Evolutionary conservation across 2,329 filamentous ascomycete genomes (phyloP).

Genomic region (Neobulgaria alba): DNA sequence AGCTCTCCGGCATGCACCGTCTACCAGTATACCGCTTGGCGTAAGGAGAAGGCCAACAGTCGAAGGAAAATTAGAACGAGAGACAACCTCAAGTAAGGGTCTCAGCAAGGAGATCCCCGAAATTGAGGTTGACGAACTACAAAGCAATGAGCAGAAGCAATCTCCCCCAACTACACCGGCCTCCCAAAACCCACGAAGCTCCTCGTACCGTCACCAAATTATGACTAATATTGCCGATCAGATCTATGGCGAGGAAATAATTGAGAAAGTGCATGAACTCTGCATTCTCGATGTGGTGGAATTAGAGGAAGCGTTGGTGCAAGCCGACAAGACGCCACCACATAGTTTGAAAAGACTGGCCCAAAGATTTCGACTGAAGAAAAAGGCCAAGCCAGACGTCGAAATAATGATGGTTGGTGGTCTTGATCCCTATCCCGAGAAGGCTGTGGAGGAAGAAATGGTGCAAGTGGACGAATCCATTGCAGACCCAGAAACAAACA

Average conservation of each 20-base stretch:
- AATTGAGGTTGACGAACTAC: background rate
- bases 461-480: background rate
- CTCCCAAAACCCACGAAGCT: background rate
- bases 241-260: constrained; percentile 1
- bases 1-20: constrained; percentile 2
- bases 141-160: background rate
- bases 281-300: constrained; percentile 10
- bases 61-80: constrained; percentile 7
- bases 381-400: background rate
- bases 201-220: constrained; percentile 1
- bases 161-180: background rate
- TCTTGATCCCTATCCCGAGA: background rate
- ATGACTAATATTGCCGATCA: constrained; percentile 1
- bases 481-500: background rate
- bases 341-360: background rate
- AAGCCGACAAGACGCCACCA: constrained; percentile 16
- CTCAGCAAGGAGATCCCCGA: background rate
- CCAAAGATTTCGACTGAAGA: constrained; percentile 2
- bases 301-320: constrained; percentile 18
- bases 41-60: constrained; percentile 18
- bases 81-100: background rate
- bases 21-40: constrained; percentile 25
- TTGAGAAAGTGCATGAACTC: constrained; percentile 6
- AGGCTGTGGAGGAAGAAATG: background rate
- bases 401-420: background rate